Evolutionary conservation across 2,329 filamentous ascomycete genomes (phyloP).

Genomic region (Thermothelomyces thermophilus): DNA sequence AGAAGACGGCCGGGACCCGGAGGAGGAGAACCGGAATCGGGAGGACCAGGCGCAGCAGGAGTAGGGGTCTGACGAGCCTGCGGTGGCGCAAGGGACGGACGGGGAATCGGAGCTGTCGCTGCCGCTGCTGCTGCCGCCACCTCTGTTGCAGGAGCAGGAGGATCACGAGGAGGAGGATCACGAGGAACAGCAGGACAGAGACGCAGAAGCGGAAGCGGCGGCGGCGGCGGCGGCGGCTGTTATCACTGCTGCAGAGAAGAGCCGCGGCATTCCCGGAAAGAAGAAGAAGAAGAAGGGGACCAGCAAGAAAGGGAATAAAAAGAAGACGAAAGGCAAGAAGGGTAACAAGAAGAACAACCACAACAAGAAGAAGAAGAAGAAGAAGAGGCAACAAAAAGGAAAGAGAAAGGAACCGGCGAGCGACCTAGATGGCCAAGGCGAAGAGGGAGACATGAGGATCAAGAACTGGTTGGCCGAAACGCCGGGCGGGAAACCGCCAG

Average conservation of each 20-base stretch:
- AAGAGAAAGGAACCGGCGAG: not conserved
- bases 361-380: not conserved
- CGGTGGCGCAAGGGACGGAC: not conserved
- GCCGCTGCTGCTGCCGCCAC: too few relatives aligned
- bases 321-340: not conserved
- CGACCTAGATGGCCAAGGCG: too few relatives aligned
- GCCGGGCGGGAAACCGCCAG: not conserved
- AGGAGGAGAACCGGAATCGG: not conserved
- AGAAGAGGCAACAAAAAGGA: not conserved
- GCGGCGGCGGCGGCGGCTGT: too few relatives aligned
- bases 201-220: too few relatives aligned
- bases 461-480: not conserved
- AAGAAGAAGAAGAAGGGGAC: not conserved
- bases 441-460: not conserved
- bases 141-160: too few relatives aligned
- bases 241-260: too few relatives aligned
- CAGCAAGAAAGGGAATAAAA: not conserved
- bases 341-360: not conserved
- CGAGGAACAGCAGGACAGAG: too few relatives aligned
- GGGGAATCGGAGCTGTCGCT: not conserved
- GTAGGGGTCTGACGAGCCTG: slow-evolving; percentile 1
- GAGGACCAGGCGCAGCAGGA: not conserved
- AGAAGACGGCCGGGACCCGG: not conserved
- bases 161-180: too few relatives aligned
- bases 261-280: too few relatives aligned